Evolutionary conservation across 108 stramenopile genomes (phyloP), one percentile per base, ranked within the genome.

Genomic region (Pinguiococcus pyrenoidosus): DNA sequence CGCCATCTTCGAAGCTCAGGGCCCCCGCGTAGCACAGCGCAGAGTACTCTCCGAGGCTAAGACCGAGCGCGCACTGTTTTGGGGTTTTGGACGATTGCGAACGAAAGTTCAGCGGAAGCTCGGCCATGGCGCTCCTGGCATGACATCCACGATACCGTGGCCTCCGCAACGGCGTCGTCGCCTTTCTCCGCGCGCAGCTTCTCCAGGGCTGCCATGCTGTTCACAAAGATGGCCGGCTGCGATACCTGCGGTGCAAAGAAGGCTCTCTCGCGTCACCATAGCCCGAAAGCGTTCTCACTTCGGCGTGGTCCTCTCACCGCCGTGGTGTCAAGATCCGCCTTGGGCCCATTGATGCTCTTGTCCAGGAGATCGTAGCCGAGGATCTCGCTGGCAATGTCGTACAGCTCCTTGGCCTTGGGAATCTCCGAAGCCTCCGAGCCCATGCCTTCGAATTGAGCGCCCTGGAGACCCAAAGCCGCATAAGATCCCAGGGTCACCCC

Each of bases 211-310:
- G 90, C 90, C 89, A 92, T 92, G 44, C 79, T 81, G 33, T 89
- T 85, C 0, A 96, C 94, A 54, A 96, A 96, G 52, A 96, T 96
- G 25, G 94, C 94, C 16, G 94, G 90, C 62, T 96, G 94, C 40
- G 83, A 83, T 27, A 96, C 81, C 34, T 79, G 66, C 56, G 51
- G 59, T 0, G 23, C n/a, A 8, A 32, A 32, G 30, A 32, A 32
- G 30, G 30, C n/a, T n/a, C 28, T 46, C 7, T 24, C 26, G 30
- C 30, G 28, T 17, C 26, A 29, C n/a, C 30, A 24, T 29, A 30
- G n/a, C n/a, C n/a, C n/a, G n/a, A n/a, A n/a, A n/a, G n/a, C n/a
- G n/a, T n/a, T n/a, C n/a, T n/a, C n/a, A n/a, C n/a, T n/a, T n/a
- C n/a, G n/a, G n/a, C n/a, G n/a, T 7, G 30, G 30, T 4, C 30